phyloP scores from a whole-genome alignment of 176 grass and related monocot genomes.

The Triticum monococcum region DNA sequence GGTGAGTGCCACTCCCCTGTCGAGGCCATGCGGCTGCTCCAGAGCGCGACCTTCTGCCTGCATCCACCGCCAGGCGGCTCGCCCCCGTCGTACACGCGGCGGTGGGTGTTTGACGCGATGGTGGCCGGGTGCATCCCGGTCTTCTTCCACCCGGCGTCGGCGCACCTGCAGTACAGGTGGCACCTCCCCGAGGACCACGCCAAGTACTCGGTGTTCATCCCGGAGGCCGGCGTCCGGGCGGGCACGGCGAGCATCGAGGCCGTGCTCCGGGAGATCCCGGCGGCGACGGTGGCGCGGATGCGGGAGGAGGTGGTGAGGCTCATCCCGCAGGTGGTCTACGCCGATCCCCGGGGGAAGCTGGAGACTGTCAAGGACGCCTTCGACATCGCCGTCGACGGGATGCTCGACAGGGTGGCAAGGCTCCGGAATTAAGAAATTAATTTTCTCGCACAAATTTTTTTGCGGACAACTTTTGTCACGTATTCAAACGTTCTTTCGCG shows the following conservation, averaged over 20 bases:
- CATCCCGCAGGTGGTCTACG: neutral
- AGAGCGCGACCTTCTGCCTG: constrained; percentile 8
- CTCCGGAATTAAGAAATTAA: neutral
- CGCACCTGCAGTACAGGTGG: constrained; percentile 6
- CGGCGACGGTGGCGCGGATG: neutral
- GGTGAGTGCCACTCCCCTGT: neutral
- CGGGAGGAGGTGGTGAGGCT: neutral
- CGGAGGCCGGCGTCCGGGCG: neutral
- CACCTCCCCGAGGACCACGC: neutral
- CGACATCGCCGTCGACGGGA: neutral
- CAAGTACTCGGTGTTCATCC: neutral
- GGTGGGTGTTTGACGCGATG: constrained; percentile 2
- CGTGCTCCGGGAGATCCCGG: neutral
- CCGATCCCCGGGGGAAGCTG: neutral
- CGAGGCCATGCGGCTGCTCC: neutral
- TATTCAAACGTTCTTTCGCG: neutral
- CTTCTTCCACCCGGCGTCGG: neutral
- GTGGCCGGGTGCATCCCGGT: constrained; percentile 12
- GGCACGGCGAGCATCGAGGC: neutral
- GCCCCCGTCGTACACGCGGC: neutral
- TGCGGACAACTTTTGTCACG: neutral
- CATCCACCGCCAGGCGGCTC: neutral
- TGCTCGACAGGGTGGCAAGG: neutral
- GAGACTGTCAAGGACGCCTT: constrained; percentile 4
- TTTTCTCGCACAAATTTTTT: neutral